phyloP scores from a whole-genome alignment of 805 yeast genomes.

The Metschnikowia amazonensis region DNA sequence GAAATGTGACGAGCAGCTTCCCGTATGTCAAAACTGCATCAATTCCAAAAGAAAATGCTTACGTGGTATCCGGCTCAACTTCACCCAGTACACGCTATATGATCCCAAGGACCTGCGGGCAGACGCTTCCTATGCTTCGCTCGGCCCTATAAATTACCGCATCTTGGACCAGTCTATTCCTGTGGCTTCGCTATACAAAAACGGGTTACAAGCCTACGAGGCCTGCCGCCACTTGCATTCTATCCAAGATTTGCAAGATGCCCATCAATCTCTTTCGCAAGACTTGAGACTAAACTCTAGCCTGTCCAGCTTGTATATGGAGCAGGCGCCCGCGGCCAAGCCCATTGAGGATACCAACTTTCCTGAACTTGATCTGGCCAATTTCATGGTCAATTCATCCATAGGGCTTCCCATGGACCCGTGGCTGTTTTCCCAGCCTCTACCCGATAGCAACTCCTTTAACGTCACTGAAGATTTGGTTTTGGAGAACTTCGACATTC shows the following conservation, averaged over 20 bases:
- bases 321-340: not conserved
- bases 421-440: constrained; percentile 3
- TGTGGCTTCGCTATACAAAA: constrained; percentile 36
- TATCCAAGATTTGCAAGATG: constrained; percentile 28
- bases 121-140: not conserved
- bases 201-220: constrained; percentile 30
- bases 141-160: constrained; percentile 8
- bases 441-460: not conserved
- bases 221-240: constrained; percentile 32
- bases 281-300: constrained; percentile 7
- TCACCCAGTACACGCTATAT: constrained; percentile 39
- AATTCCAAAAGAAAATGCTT: constrained; percentile 47
- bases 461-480: constrained; percentile 3
- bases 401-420: constrained; percentile 3
- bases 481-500: constrained; percentile 25
- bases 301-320: constrained; percentile 1
- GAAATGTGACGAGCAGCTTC: constrained; percentile 63
- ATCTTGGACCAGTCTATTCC: constrained; percentile 44
- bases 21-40: constrained; percentile 55
- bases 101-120: constrained; percentile 22
- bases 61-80: constrained; percentile 45
- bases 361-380: constrained; percentile 1
- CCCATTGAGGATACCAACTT: constrained; percentile 1
- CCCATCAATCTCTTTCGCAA: constrained; percentile 21
- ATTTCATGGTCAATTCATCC: not conserved